Evolutionary conservation across 768 basidiomycete genomes (phyloP).

Genomic region (Serendipita sp.): DNA sequence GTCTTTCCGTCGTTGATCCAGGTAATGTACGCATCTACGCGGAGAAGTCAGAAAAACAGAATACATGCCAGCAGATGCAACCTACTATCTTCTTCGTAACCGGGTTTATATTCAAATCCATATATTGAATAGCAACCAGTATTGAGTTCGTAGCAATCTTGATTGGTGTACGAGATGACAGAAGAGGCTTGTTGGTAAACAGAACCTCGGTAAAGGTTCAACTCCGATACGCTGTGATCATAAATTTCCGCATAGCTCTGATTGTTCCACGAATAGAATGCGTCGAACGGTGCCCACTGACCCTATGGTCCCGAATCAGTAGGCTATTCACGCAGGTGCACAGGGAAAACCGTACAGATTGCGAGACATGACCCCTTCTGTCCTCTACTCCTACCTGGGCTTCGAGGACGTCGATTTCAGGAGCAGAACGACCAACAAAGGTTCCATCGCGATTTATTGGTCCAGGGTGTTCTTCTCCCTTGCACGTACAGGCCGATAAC

Average conservation of each 20-base stretch:
- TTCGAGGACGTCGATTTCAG: conserved; percentile 86
- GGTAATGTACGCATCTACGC: conserved; percentile 40
- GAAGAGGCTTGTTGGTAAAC: conserved; percentile 75
- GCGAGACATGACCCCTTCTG: conserved; percentile 48
- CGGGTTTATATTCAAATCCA: conserved; percentile 70
- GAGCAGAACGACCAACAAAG: conserved; percentile 66
- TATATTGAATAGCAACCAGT: conserved; percentile 45
- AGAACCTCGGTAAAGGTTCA: conserved; percentile 61
- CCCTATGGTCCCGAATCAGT: conserved; percentile 7
- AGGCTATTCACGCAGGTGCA: conserved; percentile 26
- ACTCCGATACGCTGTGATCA: conserved; percentile 30
- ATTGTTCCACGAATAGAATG: conserved; percentile 53
- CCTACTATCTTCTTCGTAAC: conserved; percentile 49
- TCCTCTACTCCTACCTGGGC: conserved; percentile 36
- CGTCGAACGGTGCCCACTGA: conserved; percentile 47
- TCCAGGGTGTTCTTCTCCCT: conserved; percentile 74
- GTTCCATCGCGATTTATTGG: conserved; percentile 61
- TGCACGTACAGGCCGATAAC: conserved; percentile 77
- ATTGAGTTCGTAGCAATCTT: conserved; percentile 43
- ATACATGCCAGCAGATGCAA: too few relatives aligned
- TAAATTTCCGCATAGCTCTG: conserved; percentile 34
- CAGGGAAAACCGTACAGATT: conserved; percentile 37
- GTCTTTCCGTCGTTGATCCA: conserved; percentile 52
- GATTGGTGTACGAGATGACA: conserved; percentile 51
- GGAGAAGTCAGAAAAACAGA: too few relatives aligned